Evolutionary conservation across 1,284 basidiomycete species (phyloP).

Genomic region (Testicularia cyperi): DNA sequence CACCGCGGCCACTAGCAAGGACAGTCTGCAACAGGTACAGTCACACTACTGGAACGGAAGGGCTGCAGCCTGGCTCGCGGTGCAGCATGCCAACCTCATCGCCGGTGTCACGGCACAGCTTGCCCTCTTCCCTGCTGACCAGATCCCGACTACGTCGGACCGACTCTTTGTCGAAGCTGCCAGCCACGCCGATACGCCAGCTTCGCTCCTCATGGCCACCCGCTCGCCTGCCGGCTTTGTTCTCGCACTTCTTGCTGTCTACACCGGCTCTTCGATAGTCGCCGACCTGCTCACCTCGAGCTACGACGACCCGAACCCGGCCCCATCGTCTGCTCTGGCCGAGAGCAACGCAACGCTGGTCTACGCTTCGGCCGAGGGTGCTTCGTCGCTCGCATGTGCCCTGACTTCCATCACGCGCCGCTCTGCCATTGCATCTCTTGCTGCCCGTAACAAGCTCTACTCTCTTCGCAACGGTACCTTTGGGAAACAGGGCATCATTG

Average conservation of each 20-base stretch:
- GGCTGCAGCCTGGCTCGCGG: slow-evolving; percentile 35
- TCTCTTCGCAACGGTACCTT: slow-evolving; percentile 47
- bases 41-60: slow-evolving; percentile 43
- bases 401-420: slow-evolving; percentile 22
- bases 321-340: slow-evolving; percentile 9
- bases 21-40: slow-evolving; percentile 22
- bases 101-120: slow-evolving; percentile 50
- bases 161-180: slow-evolving; percentile 40
- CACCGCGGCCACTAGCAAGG: slow-evolving; percentile 6
- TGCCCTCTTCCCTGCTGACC: slow-evolving; percentile 48
- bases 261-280: slow-evolving; percentile 50
- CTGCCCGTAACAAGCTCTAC: slow-evolving; percentile 37
- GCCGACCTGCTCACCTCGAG: slow-evolving; percentile 23
- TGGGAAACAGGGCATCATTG: slow-evolving; percentile 20
- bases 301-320: slow-evolving; percentile 30
- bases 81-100: slow-evolving; percentile 36
- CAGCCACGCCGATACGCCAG: slow-evolving; percentile 4
- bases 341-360: slow-evolving; percentile 38
- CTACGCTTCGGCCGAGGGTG: slow-evolving; percentile 38
- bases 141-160: slow-evolving; percentile 39
- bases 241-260: slow-evolving; percentile 47
- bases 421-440: slow-evolving; percentile 14
- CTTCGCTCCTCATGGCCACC: slow-evolving; percentile 31
- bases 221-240: slow-evolving; percentile 37
- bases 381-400: slow-evolving; percentile 35